Evolutionary conservation across 768 basidiomycete species (phyloP), one percentile per base, ranked within the genome.

Genomic region (Boletus vinaceobasis): DNA sequence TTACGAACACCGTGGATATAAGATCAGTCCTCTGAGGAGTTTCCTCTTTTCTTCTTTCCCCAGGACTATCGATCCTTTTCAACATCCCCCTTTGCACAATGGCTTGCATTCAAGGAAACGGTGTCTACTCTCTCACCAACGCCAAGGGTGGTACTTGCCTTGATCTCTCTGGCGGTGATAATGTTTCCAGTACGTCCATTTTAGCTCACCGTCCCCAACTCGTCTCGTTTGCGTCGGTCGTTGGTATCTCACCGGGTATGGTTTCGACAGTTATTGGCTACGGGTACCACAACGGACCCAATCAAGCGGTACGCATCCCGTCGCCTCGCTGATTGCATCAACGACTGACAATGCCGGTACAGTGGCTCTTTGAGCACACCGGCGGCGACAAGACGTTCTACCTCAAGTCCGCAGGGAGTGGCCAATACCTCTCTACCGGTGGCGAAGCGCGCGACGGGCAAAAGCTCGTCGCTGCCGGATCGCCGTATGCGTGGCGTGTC

Each of bases 111-210:
- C 63, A 71, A 57, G 60, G 55, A 15, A 77, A 79, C 19, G 51
- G 36, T 15, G 72, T 61, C 0, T 85, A 80, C 70, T 72, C 59
- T 33, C 73, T 86, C 60, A 71, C 64, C 38, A 86, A 86, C 67
- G 74, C 68, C 61, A 77, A 81, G 66, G 71, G 75, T 8, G 76
- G 75, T 3, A 85, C 78, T 5, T 79, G 75, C 27, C 58, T 84
- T 26, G 83, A 86, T 60, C 73, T 85, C 52, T 85, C 83, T 17
- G 81, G 77, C 4, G 71, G 54, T 8, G 82, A 85, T 62, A 74
- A 79, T 54, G 63, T 43, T 8, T 74, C 79, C 45, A 74, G 81
- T 80, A 54, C 27, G 78, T 69, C 5, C 38, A 5, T 2, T 3
- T 5, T n/a, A 0, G 2, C 9, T 9, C 6, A 7, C 5, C 10